Evolutionary conservation across 805 yeast genomes (phyloP).

Genomic region (Candida suzukii): DNA sequence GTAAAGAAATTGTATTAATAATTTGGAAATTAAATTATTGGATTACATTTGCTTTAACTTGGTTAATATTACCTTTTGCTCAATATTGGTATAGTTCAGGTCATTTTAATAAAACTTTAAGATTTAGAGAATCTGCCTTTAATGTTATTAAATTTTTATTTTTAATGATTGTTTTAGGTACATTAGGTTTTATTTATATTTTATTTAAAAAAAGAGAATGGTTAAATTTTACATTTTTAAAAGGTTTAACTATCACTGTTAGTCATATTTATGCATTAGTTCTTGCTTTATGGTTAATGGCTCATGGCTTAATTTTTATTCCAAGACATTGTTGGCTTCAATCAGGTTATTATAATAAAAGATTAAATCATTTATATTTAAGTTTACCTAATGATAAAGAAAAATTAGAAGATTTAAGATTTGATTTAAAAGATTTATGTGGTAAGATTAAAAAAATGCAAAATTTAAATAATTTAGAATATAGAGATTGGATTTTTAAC

Average conservation of each 20-base stretch:
- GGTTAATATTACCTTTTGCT: conserved; percentile 66
- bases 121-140: conserved; percentile 50
- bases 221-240: conserved; percentile 40
- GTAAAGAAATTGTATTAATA: conserved; percentile 37
- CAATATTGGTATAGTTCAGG: conserved; percentile 75
- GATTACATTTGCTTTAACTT: conserved; percentile 72
- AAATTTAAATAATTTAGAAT: conserved; percentile 37
- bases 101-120: conserved; percentile 38
- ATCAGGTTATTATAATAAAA: conserved; percentile 20
- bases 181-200: conserved; percentile 53
- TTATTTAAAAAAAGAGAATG: conserved; percentile 28
- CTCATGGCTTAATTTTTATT: conserved; percentile 67
- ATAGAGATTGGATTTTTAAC: conserved; percentile 59
- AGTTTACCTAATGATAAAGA: conserved; percentile 55
- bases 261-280: conserved; percentile 73
- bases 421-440: conserved; percentile 56
- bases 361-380: conserved; percentile 31
- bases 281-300: conserved; percentile 76
- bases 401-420: conserved; percentile 52
- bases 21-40: conserved; percentile 76
- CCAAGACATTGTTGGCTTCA: conserved; percentile 38
- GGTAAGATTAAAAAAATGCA: conserved; percentile 49
- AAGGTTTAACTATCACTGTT: conserved; percentile 62
- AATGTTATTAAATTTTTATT: conserved; percentile 56
- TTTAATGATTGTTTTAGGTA: conserved; percentile 43